phyloP scores from a whole-genome alignment of 371 early-diverging fungal genomes.

The Thermomucor indicae-seudaticae region DNA sequence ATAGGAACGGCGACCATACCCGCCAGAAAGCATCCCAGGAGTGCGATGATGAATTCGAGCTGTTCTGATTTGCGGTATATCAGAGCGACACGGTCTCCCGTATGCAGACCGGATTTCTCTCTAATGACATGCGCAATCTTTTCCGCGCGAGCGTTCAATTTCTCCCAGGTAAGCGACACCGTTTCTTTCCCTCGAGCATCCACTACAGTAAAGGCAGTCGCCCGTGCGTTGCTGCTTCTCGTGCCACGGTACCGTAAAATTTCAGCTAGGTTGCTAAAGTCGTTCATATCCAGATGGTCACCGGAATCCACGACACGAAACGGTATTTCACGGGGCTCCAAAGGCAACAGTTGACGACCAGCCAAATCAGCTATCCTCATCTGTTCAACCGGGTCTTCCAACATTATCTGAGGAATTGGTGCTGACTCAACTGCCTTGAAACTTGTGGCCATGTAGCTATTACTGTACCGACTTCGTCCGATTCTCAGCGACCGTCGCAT shows the following conservation, averaged over 20 bases:
- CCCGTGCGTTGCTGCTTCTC: conserved; percentile 29
- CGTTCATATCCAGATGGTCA: conserved; percentile 24
- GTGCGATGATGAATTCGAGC: conserved; percentile 71
- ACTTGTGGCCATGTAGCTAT: conserved; percentile 37
- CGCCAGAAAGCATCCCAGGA: conserved; percentile 77
- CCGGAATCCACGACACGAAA: conserved; percentile 17
- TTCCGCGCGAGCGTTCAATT: conserved; percentile 66
- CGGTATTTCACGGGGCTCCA: conserved; percentile 28
- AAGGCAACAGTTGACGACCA: conserved; percentile 39
- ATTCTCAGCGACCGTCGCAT: conserved; percentile 8
- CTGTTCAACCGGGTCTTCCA: conserved; percentile 28
- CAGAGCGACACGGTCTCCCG: conserved; percentile 73
- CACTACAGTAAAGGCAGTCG: conserved; percentile 62
- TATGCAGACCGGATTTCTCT: conserved; percentile 46
- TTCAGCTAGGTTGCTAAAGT: conserved; percentile 51
- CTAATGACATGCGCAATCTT: conserved; percentile 61
- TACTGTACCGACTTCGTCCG: conserved; percentile 35
- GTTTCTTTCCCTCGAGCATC: conserved; percentile 76
- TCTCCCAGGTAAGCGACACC: conserved; percentile 66
- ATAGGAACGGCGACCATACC: conserved; percentile 85
- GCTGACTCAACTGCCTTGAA: conserved; percentile 46
- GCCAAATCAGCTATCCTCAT: conserved; percentile 29
- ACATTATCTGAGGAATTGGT: conserved; percentile 20
- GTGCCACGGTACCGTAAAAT: conserved; percentile 58
- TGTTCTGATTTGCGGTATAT: conserved; percentile 80